phyloP scores from a whole-genome alignment of 306 rosid genomes.

The Citrullus amarus region DNA sequence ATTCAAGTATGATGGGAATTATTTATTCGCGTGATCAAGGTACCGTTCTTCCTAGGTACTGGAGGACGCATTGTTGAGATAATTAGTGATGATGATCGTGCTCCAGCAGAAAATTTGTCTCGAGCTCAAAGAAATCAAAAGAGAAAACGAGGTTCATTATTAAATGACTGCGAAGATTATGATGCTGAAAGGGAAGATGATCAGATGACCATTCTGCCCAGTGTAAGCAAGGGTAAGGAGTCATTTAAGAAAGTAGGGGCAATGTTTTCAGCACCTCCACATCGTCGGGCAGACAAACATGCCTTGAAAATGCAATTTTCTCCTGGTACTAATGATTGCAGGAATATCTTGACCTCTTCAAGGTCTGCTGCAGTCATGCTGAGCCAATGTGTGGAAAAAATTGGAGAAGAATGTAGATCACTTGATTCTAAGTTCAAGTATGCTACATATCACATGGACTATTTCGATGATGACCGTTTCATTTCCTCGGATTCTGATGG shows the following conservation, averaged over 20 bases:
- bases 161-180: neutral
- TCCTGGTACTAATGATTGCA: neutral
- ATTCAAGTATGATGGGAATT: neutral
- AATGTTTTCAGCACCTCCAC: neutral
- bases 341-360: neutral
- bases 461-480: neutral
- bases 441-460: neutral
- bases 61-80: neutral
- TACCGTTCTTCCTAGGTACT: conserved; percentile 1
- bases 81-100: conserved; percentile 16
- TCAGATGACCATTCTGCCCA: neutral
- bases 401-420: neutral
- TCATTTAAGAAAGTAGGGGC: conserved; percentile 4
- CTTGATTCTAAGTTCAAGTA: neutral
- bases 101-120: neutral
- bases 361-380: neutral
- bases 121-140: neutral
- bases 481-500: conserved; percentile 11
- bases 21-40: neutral
- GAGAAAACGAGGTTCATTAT: conserved; percentile 13
- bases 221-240: neutral
- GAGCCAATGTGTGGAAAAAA: neutral
- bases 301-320: neutral
- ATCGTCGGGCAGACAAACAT: neutral
- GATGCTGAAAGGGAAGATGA: neutral